A percentile compares a stretch with the other conserved stretches of the same genome.
Conservation (phyloP, 2,329 filamentous ascomycete species). For the Pseudogymnoascus sp. region DNA sequence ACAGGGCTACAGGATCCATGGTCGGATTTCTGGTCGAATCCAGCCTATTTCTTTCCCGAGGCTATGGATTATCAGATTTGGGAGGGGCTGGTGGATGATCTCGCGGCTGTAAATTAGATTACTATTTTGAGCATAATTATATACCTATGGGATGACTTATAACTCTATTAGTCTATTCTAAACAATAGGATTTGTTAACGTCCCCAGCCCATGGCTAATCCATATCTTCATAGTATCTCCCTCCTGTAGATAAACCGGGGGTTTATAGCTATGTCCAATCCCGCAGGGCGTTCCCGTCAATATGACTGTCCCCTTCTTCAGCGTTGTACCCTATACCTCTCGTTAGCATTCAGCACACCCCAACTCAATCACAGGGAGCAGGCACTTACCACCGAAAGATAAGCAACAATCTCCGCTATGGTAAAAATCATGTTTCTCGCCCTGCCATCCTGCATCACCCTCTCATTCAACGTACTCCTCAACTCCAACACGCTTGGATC, state of each 20-base stretch:
- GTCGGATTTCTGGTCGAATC: slow-evolving; percentile 19
- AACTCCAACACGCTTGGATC: slow-evolving; percentile 36
- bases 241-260: slow-evolving; percentile 35
- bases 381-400: slow-evolving; percentile 20
- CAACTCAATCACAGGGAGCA: neutral
- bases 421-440: slow-evolving; percentile 48
- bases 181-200: slow-evolving; percentile 21
- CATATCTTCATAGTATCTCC: slow-evolving; percentile 23
- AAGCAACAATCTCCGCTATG: slow-evolving; percentile 37
- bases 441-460: slow-evolving; percentile 42
- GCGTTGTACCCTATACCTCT: slow-evolving; percentile 29
- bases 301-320: slow-evolving; percentile 17
- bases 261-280: slow-evolving; percentile 14
- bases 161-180: slow-evolving; percentile 1
- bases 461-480: slow-evolving; percentile 43
- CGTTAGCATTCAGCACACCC: slow-evolving; percentile 17
- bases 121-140: neutral
- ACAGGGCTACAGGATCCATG: slow-evolving; percentile 2
- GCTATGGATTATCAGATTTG: slow-evolving; percentile 24
- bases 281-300: slow-evolving; percentile 18
- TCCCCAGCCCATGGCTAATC: slow-evolving; percentile 23
- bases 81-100: slow-evolving; percentile 21
- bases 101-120: slow-evolving; percentile 14
- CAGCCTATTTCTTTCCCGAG: slow-evolving; percentile 21
- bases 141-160: neutral